phyloP scores from a whole-genome alignment of 129 eudicot species.

The Arctium minus region DNA sequence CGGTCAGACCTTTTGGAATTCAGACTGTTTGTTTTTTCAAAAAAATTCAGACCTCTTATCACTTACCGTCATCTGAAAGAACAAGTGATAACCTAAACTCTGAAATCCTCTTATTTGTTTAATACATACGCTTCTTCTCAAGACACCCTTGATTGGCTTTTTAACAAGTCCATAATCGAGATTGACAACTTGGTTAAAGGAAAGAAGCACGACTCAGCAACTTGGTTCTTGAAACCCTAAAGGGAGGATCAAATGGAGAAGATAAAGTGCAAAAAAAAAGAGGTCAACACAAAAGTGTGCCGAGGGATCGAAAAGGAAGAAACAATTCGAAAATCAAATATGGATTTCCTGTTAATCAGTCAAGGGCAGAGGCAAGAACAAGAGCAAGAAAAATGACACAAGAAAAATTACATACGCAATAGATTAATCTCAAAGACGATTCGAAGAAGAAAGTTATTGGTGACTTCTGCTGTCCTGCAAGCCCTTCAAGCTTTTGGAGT shows the following conservation, averaged over 20 bases:
- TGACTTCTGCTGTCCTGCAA: not conserved
- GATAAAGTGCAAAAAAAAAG: conserved; percentile 13
- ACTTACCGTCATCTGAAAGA: too few species aligned
- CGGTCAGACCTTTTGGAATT: too few species aligned
- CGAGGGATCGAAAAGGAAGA: conserved; percentile 11
- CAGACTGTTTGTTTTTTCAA: too few species aligned
- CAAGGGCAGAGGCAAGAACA: too few species aligned
- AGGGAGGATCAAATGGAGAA: not conserved
- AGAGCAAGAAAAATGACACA: conserved; percentile 15
- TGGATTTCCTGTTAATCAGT: conserved; percentile 24
- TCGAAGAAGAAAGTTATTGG: conserved; percentile 8
- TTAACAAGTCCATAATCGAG: conserved; percentile 47
- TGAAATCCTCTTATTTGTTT: too few species aligned
- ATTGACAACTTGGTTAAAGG: conserved; percentile 45
- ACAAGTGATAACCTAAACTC: too few species aligned
- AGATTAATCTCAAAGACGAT: conserved; percentile 20
- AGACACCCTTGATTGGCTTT: conserved; percentile 43
- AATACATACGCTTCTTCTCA: too few species aligned
- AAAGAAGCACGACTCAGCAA: conserved; percentile 11
- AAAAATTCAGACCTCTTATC: too few species aligned
- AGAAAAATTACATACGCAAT: conserved; percentile 17
- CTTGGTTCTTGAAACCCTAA: conserved; percentile 7
- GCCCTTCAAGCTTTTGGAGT: conserved; percentile 17
- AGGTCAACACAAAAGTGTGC: not conserved
- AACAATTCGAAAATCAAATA: conserved; percentile 4